A percentile compares a stretch with the other conserved stretches of the same genome.
These are phyloP conservation scores for Mucor saturninus DNA, from an alignment of 371 early-diverging fungal genomes.

Conservation along the genomic window DNA sequence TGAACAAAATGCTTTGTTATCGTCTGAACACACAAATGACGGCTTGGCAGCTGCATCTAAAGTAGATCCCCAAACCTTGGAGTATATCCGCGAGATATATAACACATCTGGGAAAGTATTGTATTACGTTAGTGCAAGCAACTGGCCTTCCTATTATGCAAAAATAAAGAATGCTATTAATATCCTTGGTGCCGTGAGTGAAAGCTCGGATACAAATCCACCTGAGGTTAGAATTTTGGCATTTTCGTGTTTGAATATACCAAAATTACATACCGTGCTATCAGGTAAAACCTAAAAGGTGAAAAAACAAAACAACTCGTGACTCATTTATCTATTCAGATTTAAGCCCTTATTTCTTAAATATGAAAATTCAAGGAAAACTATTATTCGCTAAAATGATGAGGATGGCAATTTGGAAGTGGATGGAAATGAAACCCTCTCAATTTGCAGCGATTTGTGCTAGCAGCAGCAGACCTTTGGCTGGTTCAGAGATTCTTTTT, in stretches of 20 bases:
- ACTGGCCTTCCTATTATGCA: conserved; percentile 77
- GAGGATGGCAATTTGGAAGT: conserved; percentile 84
- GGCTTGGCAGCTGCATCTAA: conserved; percentile 30
- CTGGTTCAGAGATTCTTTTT: conserved; percentile 79
- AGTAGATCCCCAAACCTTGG: conserved; percentile 31
- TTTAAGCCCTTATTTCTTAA: conserved; percentile 62
- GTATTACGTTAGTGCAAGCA: conserved; percentile 78
- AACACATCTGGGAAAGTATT: conserved; percentile 71
- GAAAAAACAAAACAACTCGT: background rate
- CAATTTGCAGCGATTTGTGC: conserved; percentile 75
- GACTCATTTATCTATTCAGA: conserved; percentile 44
- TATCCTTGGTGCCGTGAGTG: conserved; percentile 27
- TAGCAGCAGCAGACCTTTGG: conserved; percentile 66
- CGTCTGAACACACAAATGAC: conserved; percentile 34
- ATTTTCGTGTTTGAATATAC: conserved; percentile 33
- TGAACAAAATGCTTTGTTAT: conserved; percentile 43
- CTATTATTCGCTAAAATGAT: conserved; percentile 70
- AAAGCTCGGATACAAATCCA: conserved; percentile 32
- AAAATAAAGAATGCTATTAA: conserved; percentile 53
- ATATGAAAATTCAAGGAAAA: conserved; percentile 71
- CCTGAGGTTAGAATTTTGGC: conserved; percentile 43
- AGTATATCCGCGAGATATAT: conserved; percentile 61
- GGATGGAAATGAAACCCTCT: conserved; percentile 79
- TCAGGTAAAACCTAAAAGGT: conserved; percentile 28
- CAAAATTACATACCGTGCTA: conserved; percentile 34